Conservation (phyloP, 148 eudicot genomes). For the Spergularia bocconei region DNA sequence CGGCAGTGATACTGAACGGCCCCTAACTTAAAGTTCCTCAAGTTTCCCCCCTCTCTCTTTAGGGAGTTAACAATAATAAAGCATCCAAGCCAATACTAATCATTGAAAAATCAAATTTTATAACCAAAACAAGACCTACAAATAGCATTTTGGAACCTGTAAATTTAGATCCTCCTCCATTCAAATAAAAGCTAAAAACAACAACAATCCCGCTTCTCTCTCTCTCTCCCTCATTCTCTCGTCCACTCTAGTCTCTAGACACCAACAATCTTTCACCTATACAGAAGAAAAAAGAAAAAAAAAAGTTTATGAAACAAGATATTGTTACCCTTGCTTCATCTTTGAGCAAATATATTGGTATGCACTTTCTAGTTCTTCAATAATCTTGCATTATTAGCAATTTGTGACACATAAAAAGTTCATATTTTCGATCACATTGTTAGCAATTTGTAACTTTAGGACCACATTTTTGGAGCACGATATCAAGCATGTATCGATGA, state of each 20-base stretch:
- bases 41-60: no score
- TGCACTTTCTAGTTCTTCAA: no score
- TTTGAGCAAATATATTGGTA: not conserved
- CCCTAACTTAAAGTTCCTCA: no score
- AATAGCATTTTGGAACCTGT: not conserved
- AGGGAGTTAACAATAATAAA: no score
- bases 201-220: constrained; percentile 22
- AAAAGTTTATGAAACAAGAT: not conserved
- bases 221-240: not conserved
- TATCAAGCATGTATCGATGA: constrained; percentile 15
- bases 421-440: not conserved
- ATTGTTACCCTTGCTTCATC: not conserved
- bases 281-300: not conserved
- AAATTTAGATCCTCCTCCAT: not conserved
- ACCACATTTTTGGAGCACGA: not conserved
- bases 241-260: constrained; percentile 1
- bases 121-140: no score
- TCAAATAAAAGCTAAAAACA: constrained; percentile 22
- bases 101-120: no score
- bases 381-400: no score
- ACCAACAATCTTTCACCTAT: constrained; percentile 12
- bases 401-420: not conserved
- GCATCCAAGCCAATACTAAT: no score
- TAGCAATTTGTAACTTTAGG: no score
- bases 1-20: no score